A percentile compares a stretch with the other conserved stretches of the same genome.
Conservation (phyloP, 192 early-diverging fungal genomes). For the Linnemannia schmuckeri region DNA sequence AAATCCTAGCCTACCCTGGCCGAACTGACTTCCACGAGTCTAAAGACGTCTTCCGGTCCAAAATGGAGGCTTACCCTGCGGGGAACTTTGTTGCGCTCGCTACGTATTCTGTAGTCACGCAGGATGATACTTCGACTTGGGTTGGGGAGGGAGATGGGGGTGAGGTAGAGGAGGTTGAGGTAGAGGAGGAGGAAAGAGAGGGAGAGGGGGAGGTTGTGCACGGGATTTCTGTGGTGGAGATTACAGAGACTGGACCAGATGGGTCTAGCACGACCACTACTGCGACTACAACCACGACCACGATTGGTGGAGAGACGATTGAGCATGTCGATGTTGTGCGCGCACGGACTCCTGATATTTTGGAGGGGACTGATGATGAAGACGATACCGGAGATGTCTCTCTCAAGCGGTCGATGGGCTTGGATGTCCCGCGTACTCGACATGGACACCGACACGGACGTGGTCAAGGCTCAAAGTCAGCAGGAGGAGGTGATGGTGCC, state of each 20-base stretch:
- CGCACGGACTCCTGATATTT: conserved; percentile 39
- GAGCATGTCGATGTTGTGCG: conserved; percentile 20
- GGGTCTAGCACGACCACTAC: conserved; percentile 13
- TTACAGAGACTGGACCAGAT: conserved; percentile 32
- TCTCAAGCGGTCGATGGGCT: not conserved
- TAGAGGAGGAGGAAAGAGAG: not conserved
- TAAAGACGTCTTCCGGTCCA: conserved; percentile 35
- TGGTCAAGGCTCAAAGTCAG: not conserved
- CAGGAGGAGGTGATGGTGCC: not conserved
- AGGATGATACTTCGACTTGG: conserved; percentile 47
- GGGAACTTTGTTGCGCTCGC: conserved; percentile 51
- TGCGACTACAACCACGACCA: not conserved
- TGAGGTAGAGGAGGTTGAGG: not conserved
- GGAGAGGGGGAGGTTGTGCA: not conserved
- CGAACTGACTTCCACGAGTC: conserved; percentile 33
- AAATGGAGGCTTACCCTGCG: conserved; percentile 40
- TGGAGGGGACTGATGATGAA: conserved; percentile 18
- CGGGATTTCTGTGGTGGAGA: conserved; percentile 32
- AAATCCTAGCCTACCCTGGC: conserved; percentile 33
- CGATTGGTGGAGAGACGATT: not conserved
- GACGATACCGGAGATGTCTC: not conserved
- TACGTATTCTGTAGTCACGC: conserved; percentile 40
- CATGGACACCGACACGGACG: not conserved
- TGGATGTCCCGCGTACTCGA: not conserved
- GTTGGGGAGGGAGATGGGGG: not conserved